These are phyloP conservation scores for Coccomyxa sp. DNA, from an alignment of 139 green algal species.

Conservation along the genomic window DNA sequence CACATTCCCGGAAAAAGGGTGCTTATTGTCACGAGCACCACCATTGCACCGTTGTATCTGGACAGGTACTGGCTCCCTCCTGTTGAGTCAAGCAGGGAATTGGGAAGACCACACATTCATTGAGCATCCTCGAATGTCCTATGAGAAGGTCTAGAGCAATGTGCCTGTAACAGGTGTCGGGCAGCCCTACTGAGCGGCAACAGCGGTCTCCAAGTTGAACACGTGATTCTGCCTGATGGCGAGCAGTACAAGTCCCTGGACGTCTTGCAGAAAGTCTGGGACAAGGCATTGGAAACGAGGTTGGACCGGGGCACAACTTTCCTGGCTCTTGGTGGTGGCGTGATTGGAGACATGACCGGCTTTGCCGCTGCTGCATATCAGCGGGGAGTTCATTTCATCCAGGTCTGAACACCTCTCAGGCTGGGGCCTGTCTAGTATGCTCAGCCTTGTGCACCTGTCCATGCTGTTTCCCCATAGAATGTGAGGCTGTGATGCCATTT, in stretches of 20 bases:
- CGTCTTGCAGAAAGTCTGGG: slow-evolving; percentile 64
- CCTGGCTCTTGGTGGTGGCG: slow-evolving; percentile 92
- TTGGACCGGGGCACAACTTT: slow-evolving; percentile 91
- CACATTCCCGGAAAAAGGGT: slow-evolving; percentile 87
- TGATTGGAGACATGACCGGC: slow-evolving; percentile 98
- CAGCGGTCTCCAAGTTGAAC: slow-evolving; percentile 32
- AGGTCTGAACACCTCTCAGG: slow-evolving; percentile 38
- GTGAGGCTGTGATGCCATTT: no score
- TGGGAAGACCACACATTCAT: no score
- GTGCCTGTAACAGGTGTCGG: slow-evolving; percentile 24
- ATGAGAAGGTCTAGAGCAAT: no score
- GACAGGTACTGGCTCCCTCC: slow-evolving; percentile 53
- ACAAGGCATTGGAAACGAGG: slow-evolving; percentile 68
- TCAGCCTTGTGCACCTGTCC: background rate
- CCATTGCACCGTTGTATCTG: slow-evolving; percentile 88
- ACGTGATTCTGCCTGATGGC: slow-evolving; percentile 87
- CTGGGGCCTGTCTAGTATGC: background rate
- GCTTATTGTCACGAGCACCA: slow-evolving; percentile 95
- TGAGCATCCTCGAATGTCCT: no score
- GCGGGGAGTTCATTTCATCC: slow-evolving; percentile 95
- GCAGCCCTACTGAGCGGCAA: slow-evolving; percentile 31
- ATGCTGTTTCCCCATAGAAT: background rate
- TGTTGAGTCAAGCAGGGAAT: no score
- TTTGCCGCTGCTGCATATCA: slow-evolving; percentile 96
- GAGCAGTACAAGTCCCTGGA: slow-evolving; percentile 94